These are phyloP conservation scores for Colletotrichum paranaense DNA, from an alignment of 2,329 filamentous ascomycete species.

Conservation along the genomic window DNA sequence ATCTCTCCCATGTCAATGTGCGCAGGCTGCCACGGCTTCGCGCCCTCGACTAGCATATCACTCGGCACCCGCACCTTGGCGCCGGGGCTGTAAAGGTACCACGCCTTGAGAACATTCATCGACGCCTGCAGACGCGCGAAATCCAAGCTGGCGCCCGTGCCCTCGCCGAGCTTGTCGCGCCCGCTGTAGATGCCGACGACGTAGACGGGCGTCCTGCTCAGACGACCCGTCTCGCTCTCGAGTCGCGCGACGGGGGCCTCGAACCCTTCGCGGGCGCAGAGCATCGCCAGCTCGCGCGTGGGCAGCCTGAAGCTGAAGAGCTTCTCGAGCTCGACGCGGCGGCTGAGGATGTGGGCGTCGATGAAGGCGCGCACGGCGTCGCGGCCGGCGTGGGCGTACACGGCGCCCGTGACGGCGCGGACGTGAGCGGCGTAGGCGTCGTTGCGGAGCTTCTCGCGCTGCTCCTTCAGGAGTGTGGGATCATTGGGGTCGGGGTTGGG, in stretches of 20 bases:
- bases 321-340: constrained; percentile 78
- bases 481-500: constrained; percentile 6
- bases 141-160: constrained; percentile 80
- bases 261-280: constrained; percentile 92
- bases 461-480: constrained; percentile 38
- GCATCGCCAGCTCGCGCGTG: constrained; percentile 81
- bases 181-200: constrained; percentile 96
- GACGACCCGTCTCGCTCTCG: constrained; percentile 89
- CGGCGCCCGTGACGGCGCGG: constrained; percentile 82
- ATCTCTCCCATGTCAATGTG: constrained; percentile 80
- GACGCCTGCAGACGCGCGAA: constrained; percentile 83
- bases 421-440: constrained; percentile 81
- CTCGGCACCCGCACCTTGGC: constrained; percentile 74
- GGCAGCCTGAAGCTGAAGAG: constrained; percentile 90
- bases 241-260: constrained; percentile 87
- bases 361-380: constrained; percentile 86
- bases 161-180: constrained; percentile 91
- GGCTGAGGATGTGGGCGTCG: constrained; percentile 83
- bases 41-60: constrained; percentile 72
- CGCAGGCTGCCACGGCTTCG: constrained; percentile 73
- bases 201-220: constrained; percentile 87
- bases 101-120: constrained; percentile 87
- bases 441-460: constrained; percentile 77
- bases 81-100: constrained; percentile 94
- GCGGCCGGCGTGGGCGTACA: constrained; percentile 87